Percentiles rank a stretch among this genome's conserved stretches.
Evolutionary conservation across 495 filamentous ascomycete genomes (phyloP).

Genomic region (Glonium stellatum): DNA sequence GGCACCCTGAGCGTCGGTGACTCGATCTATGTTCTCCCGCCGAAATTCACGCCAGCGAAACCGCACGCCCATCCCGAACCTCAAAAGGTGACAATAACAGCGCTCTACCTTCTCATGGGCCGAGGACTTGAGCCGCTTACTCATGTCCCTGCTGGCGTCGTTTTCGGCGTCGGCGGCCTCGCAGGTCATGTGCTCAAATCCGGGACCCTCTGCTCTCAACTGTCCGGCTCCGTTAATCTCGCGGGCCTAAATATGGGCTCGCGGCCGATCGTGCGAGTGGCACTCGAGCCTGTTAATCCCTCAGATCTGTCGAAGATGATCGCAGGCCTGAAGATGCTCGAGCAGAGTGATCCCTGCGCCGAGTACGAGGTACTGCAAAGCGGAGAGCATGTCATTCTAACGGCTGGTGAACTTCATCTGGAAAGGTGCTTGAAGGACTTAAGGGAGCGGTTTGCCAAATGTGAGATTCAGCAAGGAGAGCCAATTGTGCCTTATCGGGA

Average conservation of each 20-base stretch:
- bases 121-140: constrained; percentile 74
- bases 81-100: constrained; percentile 74
- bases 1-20: constrained; percentile 86
- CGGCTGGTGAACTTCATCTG: constrained; percentile 89
- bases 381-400: constrained; percentile 91
- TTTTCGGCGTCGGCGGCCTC: constrained; percentile 92
- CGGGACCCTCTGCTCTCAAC: constrained; percentile 83
- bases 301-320: constrained; percentile 92
- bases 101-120: constrained; percentile 95
- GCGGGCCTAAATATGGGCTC: constrained; percentile 73
- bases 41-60: constrained; percentile 79
- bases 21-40: constrained; percentile 78
- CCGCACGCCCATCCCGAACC: constrained; percentile 72
- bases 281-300: constrained; percentile 82
- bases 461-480: constrained; percentile 88
- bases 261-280: constrained; percentile 89
- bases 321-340: constrained; percentile 73
- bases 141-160: constrained; percentile 84
- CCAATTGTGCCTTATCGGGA: constrained; percentile 96
- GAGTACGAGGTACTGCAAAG: constrained; percentile 89
- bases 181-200: constrained; percentile 90
- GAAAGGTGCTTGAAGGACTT: constrained; percentile 94
- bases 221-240: constrained; percentile 85
- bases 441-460: constrained; percentile 83
- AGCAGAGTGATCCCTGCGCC: constrained; percentile 92